Evolutionary conservation across 1,284 basidiomycete genomes (phyloP), one percentile per base, ranked within the genome.

Genomic region (Microbotryomycetes sp.): DNA sequence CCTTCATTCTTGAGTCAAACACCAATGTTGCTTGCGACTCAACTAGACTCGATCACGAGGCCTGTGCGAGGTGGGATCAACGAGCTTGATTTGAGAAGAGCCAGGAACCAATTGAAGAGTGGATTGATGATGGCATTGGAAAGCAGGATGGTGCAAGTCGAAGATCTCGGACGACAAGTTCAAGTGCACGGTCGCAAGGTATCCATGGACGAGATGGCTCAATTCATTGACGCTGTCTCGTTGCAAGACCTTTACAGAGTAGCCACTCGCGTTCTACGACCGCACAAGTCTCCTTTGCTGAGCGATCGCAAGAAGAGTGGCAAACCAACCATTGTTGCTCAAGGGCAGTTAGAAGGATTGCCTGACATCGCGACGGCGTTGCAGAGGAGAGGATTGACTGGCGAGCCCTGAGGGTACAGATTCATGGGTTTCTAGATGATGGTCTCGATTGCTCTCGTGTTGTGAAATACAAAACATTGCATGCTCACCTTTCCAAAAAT

Each of bases 41-140:
- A 97, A 77, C 73, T 82, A 28, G 78, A 81, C 65, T 69, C 75
- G 9, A 73, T 81, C 48, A 79, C 77, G 2, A 72, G 77, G 9
- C 72, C 74, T 25, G 74, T 77, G 71, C 70, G 66, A 72, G 64
- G 69, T 59, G 74, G 74, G 12, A 82, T 92, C 26, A 84, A 84
- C 1, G 75, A 80, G 46, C 75, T 74, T 6, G 94, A 98, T 76
- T 82, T 97, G 36, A 79, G 78, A 58, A 81, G 94, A 56, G 94
- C 94, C 45, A 93, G 92, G 80, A 97, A 97, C 75, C 94, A 97
- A 80, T 83, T 98, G 64, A 93, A 93, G 79, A 88, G 86, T 50
- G 89, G 86, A 63, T 78, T 98, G 68, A 88, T 94, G 78, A 97
- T 97, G 94, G 90, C 92, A 4, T 79, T 97, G 49, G 94, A 98